A percentile compares a stretch with the other conserved stretches of the same genome.
Conservation (phyloP, 2,329 filamentous ascomycete genomes). For the Fusarium redolens region DNA sequence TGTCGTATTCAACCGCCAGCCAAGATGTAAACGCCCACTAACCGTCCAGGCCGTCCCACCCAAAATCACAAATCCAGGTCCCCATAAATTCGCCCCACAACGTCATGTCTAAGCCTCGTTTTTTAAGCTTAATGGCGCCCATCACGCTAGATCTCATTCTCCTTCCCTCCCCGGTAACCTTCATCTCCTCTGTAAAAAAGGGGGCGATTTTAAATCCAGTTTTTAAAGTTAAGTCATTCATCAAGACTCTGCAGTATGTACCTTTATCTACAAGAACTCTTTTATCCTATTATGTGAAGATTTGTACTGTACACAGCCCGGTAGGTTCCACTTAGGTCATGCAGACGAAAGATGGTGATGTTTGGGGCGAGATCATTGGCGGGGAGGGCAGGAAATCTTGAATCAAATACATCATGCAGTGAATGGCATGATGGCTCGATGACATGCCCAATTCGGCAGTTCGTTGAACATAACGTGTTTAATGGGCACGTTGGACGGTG, state of each 20-base stretch:
- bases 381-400: background rate
- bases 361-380: background rate
- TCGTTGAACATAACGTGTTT: background rate
- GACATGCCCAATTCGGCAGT: background rate
- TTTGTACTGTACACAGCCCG: background rate
- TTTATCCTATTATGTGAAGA: background rate
- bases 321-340: background rate
- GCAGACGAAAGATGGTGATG: background rate
- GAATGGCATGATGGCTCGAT: background rate
- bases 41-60: background rate
- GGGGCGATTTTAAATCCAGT: conserved; percentile 15
- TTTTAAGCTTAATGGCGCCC: conserved; percentile 32
- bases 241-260: too few relatives aligned
- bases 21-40: background rate
- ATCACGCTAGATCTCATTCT: conserved; percentile 24
- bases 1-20: background rate
- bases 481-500: background rate
- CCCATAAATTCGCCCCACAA: conserved; percentile 5
- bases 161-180: background rate
- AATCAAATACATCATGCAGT: background rate
- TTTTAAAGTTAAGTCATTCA: background rate
- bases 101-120: conserved; percentile 33
- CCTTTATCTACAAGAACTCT: background rate
- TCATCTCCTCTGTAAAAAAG: background rate
- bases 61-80: background rate